Evolutionary conservation across 2,329 filamentous ascomycete genomes (phyloP), one percentile per base, ranked within the genome.

Genomic region (Phialocephala sp.): DNA sequence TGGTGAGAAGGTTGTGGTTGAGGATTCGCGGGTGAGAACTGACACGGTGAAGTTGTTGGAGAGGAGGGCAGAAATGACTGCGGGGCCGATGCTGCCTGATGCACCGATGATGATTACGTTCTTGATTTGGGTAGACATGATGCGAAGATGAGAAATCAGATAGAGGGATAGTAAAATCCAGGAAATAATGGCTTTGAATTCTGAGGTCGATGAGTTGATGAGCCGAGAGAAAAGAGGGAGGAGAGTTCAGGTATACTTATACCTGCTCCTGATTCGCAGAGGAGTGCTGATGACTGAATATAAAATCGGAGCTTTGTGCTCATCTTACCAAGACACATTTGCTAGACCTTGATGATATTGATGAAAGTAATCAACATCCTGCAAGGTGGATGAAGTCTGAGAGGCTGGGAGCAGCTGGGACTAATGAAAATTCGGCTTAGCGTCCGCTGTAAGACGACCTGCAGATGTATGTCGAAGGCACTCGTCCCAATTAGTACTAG

Each of bases 401-500:
- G 18, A 5, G 4, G 43, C n/a, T 4, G 43, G 11, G 18, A 22
- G 4, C 15, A 22, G 43, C 43, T 15, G 43, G n/a, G 22, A 47
- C 43, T 47, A 47, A 14, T 2, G 43, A 14, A 18, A 18, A 47
- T 18, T 4, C 4, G 43, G 43, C 18, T 47, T 47, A 47, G 43
- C n/a, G n/a, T n/a, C n/a, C n/a, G n/a, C n/a, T n/a, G n/a, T n/a
- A n/a, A n/a, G n/a, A n/a, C n/a, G n/a, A n/a, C n/a, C n/a, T n/a
- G n/a, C n/a, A n/a, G n/a, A n/a, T n/a, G n/a, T n/a, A n/a, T n/a
- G n/a, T n/a, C n/a, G 15, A 43, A n/a, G 41, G 41, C 41, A 43
- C 15, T n/a, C 47, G 47, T 52, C 47, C 47, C 47, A 20, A 57
- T 37, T 57, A 57, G 54, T 22, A 57, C 20, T 57, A 57, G 54